Conservation (phyloP, 73 alveolate species). For the Paramecium octaurelia region DNA sequence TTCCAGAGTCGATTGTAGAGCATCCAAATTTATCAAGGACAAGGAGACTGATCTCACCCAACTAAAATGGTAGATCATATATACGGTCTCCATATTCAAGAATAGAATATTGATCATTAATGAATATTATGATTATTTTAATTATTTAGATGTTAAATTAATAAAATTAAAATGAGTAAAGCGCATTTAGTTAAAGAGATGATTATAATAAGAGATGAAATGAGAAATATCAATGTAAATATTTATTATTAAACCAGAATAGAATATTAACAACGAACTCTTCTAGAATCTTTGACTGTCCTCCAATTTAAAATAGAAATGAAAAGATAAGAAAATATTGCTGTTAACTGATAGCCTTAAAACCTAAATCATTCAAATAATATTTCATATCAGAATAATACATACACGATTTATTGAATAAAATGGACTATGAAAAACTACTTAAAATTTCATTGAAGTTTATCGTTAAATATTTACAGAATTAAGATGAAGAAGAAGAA, state of each 20-base stretch:
- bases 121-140: background rate
- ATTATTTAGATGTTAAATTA: background rate
- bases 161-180: background rate
- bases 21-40: background rate
- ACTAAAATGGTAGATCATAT: background rate
- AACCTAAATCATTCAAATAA: background rate
- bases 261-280: background rate
- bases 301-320: background rate
- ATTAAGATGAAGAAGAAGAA: background rate
- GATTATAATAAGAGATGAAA: background rate
- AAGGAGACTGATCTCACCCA: background rate
- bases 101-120: background rate
- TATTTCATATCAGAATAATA: slow-evolving; percentile 2
- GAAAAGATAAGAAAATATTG: background rate
- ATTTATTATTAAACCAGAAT: background rate
- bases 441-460: background rate
- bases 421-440: background rate
- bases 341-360: background rate
- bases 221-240: background rate
- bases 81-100: background rate
- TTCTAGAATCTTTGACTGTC: background rate
- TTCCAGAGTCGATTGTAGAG: background rate
- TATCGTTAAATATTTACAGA: background rate
- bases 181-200: background rate
- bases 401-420: background rate